Evolutionary conservation across 768 basidiomycete genomes (phyloP).

Genomic region (Pholiota conissans): DNA sequence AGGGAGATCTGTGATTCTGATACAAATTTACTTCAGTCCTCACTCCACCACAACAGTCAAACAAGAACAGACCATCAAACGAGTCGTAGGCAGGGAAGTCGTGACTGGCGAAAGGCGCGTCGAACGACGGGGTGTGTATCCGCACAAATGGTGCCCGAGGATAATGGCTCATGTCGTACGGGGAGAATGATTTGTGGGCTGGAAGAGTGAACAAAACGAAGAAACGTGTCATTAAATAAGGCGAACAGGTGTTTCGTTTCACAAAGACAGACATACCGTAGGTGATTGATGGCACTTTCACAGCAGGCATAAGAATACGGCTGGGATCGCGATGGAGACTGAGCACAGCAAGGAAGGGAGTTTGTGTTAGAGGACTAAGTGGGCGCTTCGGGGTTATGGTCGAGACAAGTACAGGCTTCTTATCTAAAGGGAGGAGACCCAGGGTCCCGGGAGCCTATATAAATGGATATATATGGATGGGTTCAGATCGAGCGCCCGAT

Average conservation of each 20-base stretch:
- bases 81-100: conserved; percentile 16
- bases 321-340: conserved; percentile 13
- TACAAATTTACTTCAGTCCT: background rate
- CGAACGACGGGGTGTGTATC: conserved; percentile 21
- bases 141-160: conserved; percentile 20
- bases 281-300: conserved; percentile 19
- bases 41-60: background rate
- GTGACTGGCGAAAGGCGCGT: conserved; percentile 13
- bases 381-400: conserved; percentile 25
- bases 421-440: conserved; percentile 30
- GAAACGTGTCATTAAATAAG: conserved; percentile 12
- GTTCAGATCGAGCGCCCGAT: conserved; percentile 32
- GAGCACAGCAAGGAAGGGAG: conserved; percentile 3
- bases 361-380: conserved; percentile 11
- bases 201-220: background rate
- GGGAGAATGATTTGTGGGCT: conserved; percentile 19
- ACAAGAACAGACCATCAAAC: conserved; percentile 11
- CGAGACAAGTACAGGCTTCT: conserved; percentile 21
- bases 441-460: conserved; percentile 30
- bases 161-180: conserved; percentile 21
- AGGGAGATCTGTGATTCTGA: conserved; percentile 21
- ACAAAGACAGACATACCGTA: conserved; percentile 21
- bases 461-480: conserved; percentile 23
- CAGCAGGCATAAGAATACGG: conserved; percentile 14
- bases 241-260: conserved; percentile 14